These are phyloP conservation scores for Euptelea pleiosperma DNA, from an alignment of 164 flowering plant species.

Conservation along the genomic window DNA sequence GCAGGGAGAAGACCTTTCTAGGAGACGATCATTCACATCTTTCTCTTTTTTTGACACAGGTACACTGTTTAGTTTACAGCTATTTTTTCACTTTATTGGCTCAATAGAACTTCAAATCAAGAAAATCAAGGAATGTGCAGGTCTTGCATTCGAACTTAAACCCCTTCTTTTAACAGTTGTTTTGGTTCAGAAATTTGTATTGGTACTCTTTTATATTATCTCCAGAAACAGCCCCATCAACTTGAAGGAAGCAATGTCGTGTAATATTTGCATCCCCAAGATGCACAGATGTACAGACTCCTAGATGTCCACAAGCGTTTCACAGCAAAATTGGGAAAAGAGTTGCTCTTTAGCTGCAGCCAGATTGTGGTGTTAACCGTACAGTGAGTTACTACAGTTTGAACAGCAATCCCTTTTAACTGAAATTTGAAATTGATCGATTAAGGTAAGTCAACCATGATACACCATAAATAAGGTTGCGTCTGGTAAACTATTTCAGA, in stretches of 20 bases:
- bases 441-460: background rate
- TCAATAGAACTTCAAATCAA: no score
- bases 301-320: constrained; percentile 70
- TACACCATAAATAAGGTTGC: no score
- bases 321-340: constrained; percentile 90
- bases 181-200: background rate
- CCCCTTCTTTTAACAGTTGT: background rate
- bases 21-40: no score
- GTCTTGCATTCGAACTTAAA: background rate
- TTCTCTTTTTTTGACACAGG: no score
- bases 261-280: constrained; percentile 84
- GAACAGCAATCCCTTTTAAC: background rate
- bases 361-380: constrained; percentile 84
- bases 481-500: no score
- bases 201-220: background rate
- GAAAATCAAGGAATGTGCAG: no score
- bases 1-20: no score
- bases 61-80: no score
- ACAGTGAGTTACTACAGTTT: constrained; percentile 41
- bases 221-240: constrained; percentile 86
- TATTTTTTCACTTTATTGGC: no score
- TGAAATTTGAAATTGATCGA: constrained; percentile 1
- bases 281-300: constrained; percentile 83
- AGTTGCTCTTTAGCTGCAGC: constrained; percentile 87
- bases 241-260: constrained; percentile 90